phyloP scores from a whole-genome alignment of 768 basidiomycete genomes.

The Krasilnikovozyma curviuscula region DNA sequence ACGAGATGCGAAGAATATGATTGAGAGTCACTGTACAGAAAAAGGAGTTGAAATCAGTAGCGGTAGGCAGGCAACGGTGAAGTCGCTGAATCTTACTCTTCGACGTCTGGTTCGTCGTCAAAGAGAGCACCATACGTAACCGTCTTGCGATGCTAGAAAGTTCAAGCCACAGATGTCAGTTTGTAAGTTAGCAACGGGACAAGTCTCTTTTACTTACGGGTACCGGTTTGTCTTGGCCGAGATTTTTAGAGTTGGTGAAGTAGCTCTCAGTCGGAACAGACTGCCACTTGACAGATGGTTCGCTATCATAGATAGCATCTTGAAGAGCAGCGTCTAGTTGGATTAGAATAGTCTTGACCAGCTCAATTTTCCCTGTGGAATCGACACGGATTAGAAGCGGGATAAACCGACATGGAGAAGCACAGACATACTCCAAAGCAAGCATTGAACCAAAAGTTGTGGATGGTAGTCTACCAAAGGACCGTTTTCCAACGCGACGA shows the following conservation, averaged over 20 bases:
- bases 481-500: conserved; percentile 63
- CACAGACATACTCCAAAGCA: conserved; percentile 58
- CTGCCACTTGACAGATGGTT: conserved; percentile 28
- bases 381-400: not conserved
- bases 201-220: too few species aligned
- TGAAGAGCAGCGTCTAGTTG: conserved; percentile 39
- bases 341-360: conserved; percentile 63
- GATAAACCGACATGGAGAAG: not conserved
- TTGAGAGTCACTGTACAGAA: not conserved
- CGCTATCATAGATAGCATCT: conserved; percentile 22
- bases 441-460: conserved; percentile 73
- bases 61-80: not conserved
- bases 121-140: conserved; percentile 6
- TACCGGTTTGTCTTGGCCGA: too few species aligned
- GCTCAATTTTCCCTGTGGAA: conserved; percentile 50
- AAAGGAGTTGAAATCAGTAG: not conserved
- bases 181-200: too few species aligned
- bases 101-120: not conserved
- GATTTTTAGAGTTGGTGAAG: too few species aligned
- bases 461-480: conserved; percentile 84
- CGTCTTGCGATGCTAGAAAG: too few species aligned
- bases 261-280: conserved; percentile 41
- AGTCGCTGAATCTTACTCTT: not conserved
- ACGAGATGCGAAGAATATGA: too few species aligned
- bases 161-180: too few species aligned